Percentiles rank a stretch among this genome's conserved stretches.
These are phyloP conservation scores for Bruguiera parviflora DNA, from an alignment of 345 rosid genomes.

Conservation along the genomic window DNA sequence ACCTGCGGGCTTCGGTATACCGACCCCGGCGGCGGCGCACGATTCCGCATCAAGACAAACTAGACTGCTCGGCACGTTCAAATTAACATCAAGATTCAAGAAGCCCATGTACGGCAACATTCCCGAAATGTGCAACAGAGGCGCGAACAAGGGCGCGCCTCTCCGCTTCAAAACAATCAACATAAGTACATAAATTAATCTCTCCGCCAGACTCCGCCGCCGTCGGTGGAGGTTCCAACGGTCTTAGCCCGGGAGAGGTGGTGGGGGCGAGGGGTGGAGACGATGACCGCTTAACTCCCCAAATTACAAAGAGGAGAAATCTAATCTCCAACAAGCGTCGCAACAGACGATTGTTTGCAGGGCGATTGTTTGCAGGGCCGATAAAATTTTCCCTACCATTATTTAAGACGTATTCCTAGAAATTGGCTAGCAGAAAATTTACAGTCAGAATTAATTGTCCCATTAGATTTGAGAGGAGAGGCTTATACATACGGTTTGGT, in stretches of 20 bases:
- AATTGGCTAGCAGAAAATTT: too few relatives aligned
- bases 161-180: conserved; percentile 63
- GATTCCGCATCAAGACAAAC: conserved; percentile 44
- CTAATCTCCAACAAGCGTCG: too few relatives aligned
- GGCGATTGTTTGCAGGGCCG: too few relatives aligned
- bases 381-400: too few relatives aligned
- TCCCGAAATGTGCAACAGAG: conserved; percentile 71
- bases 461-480: too few relatives aligned
- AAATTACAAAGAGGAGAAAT: too few relatives aligned
- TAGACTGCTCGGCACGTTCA: conserved; percentile 40
- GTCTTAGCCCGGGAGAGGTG: conserved; percentile 48
- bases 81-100: conserved; percentile 61
- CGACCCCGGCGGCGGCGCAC: conserved; percentile 63
- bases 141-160: conserved; percentile 75
- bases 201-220: conserved; percentile 43
- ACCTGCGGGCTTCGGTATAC: conserved; percentile 83
- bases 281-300: conserved; percentile 39
- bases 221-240: background rate
- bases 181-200: conserved; percentile 44
- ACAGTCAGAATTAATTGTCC: too few relatives aligned
- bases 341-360: too few relatives aligned
- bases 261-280: conserved; percentile 84
- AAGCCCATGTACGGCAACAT: conserved; percentile 89
- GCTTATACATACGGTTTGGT: too few relatives aligned
- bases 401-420: too few relatives aligned